Evolutionary conservation across 495 filamentous ascomycete species (phyloP), one percentile per base, ranked within the genome.

Genomic region (Alectoria sarmentosa): DNA sequence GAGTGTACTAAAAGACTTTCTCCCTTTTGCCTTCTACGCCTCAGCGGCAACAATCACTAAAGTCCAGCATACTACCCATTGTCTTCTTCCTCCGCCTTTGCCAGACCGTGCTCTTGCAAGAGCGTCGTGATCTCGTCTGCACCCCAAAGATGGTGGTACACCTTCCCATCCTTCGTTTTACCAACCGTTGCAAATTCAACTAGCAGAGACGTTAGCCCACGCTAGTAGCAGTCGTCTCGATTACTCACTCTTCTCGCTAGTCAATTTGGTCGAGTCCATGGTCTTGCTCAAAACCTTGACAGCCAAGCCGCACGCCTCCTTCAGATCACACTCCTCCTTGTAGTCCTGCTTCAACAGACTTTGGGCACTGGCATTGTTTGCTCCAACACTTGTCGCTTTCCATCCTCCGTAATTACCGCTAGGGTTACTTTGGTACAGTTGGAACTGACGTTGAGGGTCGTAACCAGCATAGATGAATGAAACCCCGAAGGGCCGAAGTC

Each of bases 271-370:
- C 49, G 91, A 93, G 76, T 99, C 94, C 95, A 99, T 99, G 6
- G 94, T 99, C 86, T 99, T 99, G 84, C 93, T 97, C 67, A 99
- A 78, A 62, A 98, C 94, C 85, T 99, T 99, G 70, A 99, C 92
- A 28, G 94, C 94, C 84, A 97, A 87, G 48, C 86, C 92, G 78
- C 94, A 98, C 10, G 94, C 94, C 81, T 98, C 93, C 82, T 96
- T 91, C 73, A 99, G 77, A 67, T 90, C 86, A 72, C 90, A 96
- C 68, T 97, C 91, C 78, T 98, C 94, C 83, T 98, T 96, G 79
- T 98, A 99, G 76, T 99, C 94, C 75, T 99, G 94, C 84, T 99
- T 99, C 74, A 99, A 78, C 72, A 99, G 78, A 79, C 91, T 96
- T 79, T 97, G 93, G 34, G 95, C 95, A 71, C 90, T 95, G 58